Conservation (phyloP, 306 rosid species). For the Pyrus betulifolia region DNA sequence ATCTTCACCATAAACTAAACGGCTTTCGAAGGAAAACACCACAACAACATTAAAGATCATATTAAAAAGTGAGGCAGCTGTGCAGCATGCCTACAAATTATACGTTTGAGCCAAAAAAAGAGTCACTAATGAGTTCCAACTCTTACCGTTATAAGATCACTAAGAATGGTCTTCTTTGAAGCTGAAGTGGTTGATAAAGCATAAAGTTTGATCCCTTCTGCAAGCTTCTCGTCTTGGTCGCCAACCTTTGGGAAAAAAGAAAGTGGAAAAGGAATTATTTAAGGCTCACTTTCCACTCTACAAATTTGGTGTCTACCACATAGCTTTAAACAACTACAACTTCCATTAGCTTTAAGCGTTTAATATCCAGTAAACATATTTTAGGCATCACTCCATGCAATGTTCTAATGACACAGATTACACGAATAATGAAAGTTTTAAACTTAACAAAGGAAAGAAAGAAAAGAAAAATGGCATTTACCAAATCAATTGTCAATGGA, state of each 20-base stretch:
- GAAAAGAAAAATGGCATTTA: slow-evolving; percentile 21
- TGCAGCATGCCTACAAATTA: background rate
- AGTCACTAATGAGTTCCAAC: slow-evolving; percentile 6
- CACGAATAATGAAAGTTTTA: background rate
- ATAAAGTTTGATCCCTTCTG: slow-evolving; percentile 91
- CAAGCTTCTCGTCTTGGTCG: slow-evolving; percentile 89
- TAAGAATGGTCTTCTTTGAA: slow-evolving; percentile 86
- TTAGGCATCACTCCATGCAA: background rate
- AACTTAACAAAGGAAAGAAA: background rate
- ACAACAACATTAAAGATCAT: background rate
- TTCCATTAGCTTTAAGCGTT: background rate
- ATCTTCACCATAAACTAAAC: background rate
- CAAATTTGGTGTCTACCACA: background rate
- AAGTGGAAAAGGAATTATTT: slow-evolving; percentile 1
- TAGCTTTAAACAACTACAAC: background rate
- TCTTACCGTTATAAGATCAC: slow-evolving; percentile 88
- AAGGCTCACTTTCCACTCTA: slow-evolving; percentile 1
- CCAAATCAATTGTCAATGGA: slow-evolving; percentile 97
- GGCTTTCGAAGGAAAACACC: background rate
- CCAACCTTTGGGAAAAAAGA: slow-evolving; percentile 58
- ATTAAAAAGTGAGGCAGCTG: background rate
- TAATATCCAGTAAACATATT: background rate
- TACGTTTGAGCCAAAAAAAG: background rate
- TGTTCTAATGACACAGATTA: background rate
- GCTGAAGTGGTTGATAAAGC: slow-evolving; percentile 82